phyloP scores from a whole-genome alignment of 2,329 filamentous ascomycete genomes.

The Aspergillus carbonarius region DNA sequence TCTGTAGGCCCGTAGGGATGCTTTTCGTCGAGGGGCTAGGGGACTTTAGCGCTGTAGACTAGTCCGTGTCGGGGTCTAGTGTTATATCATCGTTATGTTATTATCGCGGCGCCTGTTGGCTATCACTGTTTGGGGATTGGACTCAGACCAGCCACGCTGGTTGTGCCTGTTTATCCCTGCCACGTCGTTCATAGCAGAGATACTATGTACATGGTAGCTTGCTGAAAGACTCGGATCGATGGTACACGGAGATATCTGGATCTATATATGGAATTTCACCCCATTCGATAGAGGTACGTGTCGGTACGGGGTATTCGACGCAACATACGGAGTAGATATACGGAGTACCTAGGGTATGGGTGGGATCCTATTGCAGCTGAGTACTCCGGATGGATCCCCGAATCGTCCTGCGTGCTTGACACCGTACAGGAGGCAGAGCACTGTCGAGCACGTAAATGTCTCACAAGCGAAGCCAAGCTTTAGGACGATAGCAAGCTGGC shows the following conservation, averaged over 20 bases:
- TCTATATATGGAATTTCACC: background rate
- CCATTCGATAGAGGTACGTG: background rate
- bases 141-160: background rate
- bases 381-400: background rate
- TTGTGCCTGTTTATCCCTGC: background rate
- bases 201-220: background rate
- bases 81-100: background rate
- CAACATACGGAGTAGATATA: background rate
- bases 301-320: background rate
- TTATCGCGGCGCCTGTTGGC: background rate
- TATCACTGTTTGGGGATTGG: background rate
- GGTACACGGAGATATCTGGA: background rate
- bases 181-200: background rate
- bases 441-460: background rate
- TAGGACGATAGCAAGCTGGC: conserved; percentile 5
- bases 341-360: no score
- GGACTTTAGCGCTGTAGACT: background rate
- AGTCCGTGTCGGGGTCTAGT: background rate
- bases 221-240: background rate
- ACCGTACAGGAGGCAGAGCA: background rate
- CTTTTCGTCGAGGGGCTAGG: conserved; percentile 6
- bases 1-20: background rate
- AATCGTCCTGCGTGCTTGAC: background rate
- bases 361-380: background rate
- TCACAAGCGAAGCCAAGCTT: conserved; percentile 19